phyloP scores from a whole-genome alignment of 148 eudicot species.

The Fagopyrum homotropicum region DNA sequence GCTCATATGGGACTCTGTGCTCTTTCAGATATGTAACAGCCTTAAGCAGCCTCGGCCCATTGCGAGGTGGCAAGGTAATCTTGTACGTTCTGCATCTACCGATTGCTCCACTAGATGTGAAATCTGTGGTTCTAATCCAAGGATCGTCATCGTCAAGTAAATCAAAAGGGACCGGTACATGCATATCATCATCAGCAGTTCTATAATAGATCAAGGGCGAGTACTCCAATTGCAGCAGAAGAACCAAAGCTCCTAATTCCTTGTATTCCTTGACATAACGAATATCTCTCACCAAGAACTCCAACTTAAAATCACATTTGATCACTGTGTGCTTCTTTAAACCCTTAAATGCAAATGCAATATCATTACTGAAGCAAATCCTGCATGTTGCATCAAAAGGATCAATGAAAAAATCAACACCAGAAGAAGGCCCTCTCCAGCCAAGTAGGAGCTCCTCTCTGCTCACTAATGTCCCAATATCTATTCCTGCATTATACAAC shows the following conservation, averaged over 20 bases:
- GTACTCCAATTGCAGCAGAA: constrained; percentile 57
- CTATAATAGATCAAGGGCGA: constrained; percentile 66
- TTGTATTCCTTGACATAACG: constrained; percentile 31
- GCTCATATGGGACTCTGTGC: constrained; percentile 31
- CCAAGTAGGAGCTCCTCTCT: constrained; percentile 50
- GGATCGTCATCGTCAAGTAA: constrained; percentile 92
- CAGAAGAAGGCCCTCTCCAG: constrained; percentile 63
- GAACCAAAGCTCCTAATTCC: constrained; percentile 30
- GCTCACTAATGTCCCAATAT: constrained; percentile 52
- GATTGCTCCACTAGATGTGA: constrained; percentile 57
- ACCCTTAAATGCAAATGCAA: constrained; percentile 48
- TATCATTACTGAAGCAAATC: constrained; percentile 43
- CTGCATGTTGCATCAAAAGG: constrained; percentile 68
- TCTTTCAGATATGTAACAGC: constrained; percentile 46
- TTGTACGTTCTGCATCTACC: constrained; percentile 64
- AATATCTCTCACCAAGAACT: constrained; percentile 68
- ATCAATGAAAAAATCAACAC: constrained; percentile 63
- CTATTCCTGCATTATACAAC: constrained; percentile 40
- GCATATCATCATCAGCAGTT: constrained; percentile 86
- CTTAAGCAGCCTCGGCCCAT: constrained; percentile 38
- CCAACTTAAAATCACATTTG: constrained; percentile 61
- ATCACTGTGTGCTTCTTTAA: constrained; percentile 34
- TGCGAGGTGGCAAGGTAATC: constrained; percentile 50
- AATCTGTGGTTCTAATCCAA: constrained; percentile 84
- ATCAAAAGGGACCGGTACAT: constrained; percentile 50